A percentile compares a stretch with the other conserved stretches of the same genome.
Evolutionary conservation across 495 filamentous ascomycete genomes (phyloP).

Genomic region (Aspergillus biplanus): DNA sequence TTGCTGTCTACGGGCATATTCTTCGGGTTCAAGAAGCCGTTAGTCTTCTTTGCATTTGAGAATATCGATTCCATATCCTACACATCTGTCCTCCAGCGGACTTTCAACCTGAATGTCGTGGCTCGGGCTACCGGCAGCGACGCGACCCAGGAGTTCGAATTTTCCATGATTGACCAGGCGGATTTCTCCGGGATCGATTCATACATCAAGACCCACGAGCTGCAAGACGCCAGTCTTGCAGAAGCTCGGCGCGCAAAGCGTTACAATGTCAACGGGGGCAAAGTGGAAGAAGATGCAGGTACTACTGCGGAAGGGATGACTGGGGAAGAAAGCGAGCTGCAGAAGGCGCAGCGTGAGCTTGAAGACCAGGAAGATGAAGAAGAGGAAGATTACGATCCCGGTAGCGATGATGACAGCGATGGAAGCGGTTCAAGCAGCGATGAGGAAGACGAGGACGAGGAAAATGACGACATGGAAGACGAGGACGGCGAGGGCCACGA

Average conservation of each 20-base stretch:
- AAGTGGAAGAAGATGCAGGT: slow-evolving; percentile 51
- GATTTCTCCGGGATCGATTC: slow-evolving; percentile 82
- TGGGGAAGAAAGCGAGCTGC: slow-evolving; percentile 58
- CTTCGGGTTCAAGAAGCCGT: slow-evolving; percentile 94
- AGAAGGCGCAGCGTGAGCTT: slow-evolving; percentile 70
- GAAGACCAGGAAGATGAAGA: slow-evolving; percentile 75
- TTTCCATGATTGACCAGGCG: slow-evolving; percentile 85
- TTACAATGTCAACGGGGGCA: slow-evolving; percentile 67
- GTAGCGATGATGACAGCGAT: slow-evolving; percentile 73
- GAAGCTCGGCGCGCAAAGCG: slow-evolving; percentile 83
- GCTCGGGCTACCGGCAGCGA: slow-evolving; percentile 50
- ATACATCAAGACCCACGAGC: slow-evolving; percentile 77
- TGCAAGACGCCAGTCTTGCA: slow-evolving; percentile 92
- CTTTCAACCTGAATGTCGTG: slow-evolving; percentile 88
- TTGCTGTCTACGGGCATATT: slow-evolving; percentile 85
- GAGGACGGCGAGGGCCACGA: slow-evolving; percentile 53
- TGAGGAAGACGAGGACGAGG: slow-evolving; percentile 55
- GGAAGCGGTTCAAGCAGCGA: slow-evolving; percentile 62
- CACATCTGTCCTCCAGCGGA: slow-evolving; percentile 85
- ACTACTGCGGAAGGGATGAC: slow-evolving; percentile 33
- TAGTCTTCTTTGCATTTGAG: slow-evolving; percentile 82
- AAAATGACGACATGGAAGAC: slow-evolving; percentile 44
- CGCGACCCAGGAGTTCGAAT: slow-evolving; percentile 72
- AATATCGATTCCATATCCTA: slow-evolving; percentile 82
- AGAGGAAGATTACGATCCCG: slow-evolving; percentile 89